Conservation (phyloP, 2,329 filamentous ascomycete genomes). For the Mollisia scopiformis region DNA sequence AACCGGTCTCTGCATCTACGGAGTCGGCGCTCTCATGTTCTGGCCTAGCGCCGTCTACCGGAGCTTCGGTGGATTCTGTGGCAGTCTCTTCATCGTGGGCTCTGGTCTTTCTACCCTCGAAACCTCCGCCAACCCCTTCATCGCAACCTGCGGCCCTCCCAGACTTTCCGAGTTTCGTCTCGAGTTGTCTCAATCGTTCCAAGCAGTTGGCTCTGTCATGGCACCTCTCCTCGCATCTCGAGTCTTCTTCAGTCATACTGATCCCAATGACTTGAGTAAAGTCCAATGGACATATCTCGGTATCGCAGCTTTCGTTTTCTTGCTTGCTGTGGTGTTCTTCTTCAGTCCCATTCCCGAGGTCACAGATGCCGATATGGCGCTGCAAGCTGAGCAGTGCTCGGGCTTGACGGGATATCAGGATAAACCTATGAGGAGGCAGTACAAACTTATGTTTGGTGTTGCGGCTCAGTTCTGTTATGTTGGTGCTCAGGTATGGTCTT, state of each 20-base stretch:
- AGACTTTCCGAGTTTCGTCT: conserved; percentile 74
- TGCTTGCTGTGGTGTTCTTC: conserved; percentile 64
- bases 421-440: conserved; percentile 70
- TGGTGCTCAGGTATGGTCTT: conserved; percentile 74
- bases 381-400: conserved; percentile 58
- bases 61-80: conserved; percentile 76
- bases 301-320: conserved; percentile 71
- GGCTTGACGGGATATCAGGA: conserved; percentile 49
- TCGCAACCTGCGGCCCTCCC: conserved; percentile 63
- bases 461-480: conserved; percentile 80
- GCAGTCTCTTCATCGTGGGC: conserved; percentile 73
- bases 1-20: conserved; percentile 68
- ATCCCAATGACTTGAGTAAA: conserved; percentile 53
- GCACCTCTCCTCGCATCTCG: conserved; percentile 74
- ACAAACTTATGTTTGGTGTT: conserved; percentile 75
- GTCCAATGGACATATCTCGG: conserved; percentile 77
- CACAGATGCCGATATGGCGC: conserved; percentile 72
- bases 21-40: conserved; percentile 60
- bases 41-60: conserved; percentile 58
- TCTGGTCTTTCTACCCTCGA: conserved; percentile 76
- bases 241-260: conserved; percentile 71
- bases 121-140: conserved; percentile 71
- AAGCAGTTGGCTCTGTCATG: conserved; percentile 74
- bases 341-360: conserved; percentile 72
- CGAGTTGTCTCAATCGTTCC: conserved; percentile 77